These are phyloP conservation scores for Cyclanthera cordifolia DNA, from an alignment of 306 rosid species.

Conservation along the genomic window DNA sequence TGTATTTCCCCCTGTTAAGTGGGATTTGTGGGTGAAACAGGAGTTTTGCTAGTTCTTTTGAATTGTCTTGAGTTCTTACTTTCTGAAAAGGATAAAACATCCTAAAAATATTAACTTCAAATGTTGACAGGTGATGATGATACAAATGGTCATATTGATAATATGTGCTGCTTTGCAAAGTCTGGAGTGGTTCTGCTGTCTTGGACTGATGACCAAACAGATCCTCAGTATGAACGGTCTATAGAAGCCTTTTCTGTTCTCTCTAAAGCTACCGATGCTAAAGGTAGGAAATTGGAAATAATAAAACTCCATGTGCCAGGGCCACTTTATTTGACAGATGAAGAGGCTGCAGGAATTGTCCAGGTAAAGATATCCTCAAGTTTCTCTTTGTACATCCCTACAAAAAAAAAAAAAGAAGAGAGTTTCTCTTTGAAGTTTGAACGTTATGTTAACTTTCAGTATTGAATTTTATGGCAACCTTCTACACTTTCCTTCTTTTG, in stretches of 20 bases:
- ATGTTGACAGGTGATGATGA: slow-evolving; percentile 74
- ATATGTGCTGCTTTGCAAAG: slow-evolving; percentile 79
- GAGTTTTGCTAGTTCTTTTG: neutral
- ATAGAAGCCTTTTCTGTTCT: slow-evolving; percentile 56
- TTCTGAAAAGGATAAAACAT: neutral
- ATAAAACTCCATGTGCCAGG: slow-evolving; percentile 68
- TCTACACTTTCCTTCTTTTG: neutral
- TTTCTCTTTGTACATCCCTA: neutral
- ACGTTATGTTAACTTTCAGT: neutral
- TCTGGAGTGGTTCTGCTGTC: slow-evolving; percentile 84
- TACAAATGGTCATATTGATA: slow-evolving; percentile 92
- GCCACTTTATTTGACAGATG: slow-evolving; percentile 61
- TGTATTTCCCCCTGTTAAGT: neutral
- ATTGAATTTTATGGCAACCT: neutral
- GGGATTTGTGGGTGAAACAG: neutral
- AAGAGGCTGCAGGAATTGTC: slow-evolving; percentile 61
- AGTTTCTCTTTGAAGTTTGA: too few relatives aligned
- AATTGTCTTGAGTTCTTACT: neutral
- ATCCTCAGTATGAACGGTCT: slow-evolving; percentile 79
- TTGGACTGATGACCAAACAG: slow-evolving; percentile 70
- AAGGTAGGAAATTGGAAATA: slow-evolving; percentile 59
- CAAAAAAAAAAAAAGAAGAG: neutral
- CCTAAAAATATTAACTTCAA: neutral
- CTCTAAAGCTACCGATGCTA: slow-evolving; percentile 56
- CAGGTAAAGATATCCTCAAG: slow-evolving; percentile 25